phyloP scores from a whole-genome alignment of 2,329 filamentous ascomycete genomes.

The Geoglossum cookeanum region DNA sequence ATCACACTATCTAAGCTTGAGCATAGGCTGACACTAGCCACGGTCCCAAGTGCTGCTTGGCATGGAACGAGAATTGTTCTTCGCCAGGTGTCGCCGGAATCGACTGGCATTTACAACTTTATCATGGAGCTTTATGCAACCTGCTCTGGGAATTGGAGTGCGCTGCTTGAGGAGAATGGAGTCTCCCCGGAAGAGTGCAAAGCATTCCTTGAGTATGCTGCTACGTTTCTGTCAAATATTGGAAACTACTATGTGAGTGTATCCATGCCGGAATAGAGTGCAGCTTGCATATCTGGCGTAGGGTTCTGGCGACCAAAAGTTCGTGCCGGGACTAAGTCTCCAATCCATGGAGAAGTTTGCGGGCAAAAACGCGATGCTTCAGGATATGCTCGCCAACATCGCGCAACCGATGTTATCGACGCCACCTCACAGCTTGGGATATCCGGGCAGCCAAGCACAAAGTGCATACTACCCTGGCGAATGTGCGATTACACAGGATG shows the following conservation, averaged over 20 bases:
- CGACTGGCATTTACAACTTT: constrained; percentile 62
- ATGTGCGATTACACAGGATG: constrained; percentile 50
- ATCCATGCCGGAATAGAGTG: background rate
- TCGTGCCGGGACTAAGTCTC: constrained; percentile 27
- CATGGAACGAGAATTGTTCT: constrained; percentile 55
- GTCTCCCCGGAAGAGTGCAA: constrained; percentile 44
- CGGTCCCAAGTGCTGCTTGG: background rate
- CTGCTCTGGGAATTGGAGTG: constrained; percentile 50
- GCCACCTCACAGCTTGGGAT: background rate
- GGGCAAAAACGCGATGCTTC: background rate
- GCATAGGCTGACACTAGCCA: background rate
- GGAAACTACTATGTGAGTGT: constrained; percentile 44
- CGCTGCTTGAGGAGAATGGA: constrained; percentile 42
- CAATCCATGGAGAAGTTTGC: background rate
- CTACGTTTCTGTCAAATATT: constrained; percentile 60
- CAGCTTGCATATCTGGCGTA: background rate
- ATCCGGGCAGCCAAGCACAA: background rate
- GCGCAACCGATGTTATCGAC: background rate
- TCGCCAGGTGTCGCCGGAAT: constrained; percentile 65
- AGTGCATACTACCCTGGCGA: constrained; percentile 62
- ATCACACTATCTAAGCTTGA: no score
- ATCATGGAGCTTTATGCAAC: constrained; percentile 53
- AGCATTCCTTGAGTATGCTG: constrained; percentile 57
- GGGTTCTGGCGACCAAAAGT: constrained; percentile 43
- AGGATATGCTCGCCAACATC: background rate